A percentile compares a stretch with the other conserved stretches of the same genome.
phyloP scores from a whole-genome alignment of 148 eudicot genomes.

The Cornus florida region DNA sequence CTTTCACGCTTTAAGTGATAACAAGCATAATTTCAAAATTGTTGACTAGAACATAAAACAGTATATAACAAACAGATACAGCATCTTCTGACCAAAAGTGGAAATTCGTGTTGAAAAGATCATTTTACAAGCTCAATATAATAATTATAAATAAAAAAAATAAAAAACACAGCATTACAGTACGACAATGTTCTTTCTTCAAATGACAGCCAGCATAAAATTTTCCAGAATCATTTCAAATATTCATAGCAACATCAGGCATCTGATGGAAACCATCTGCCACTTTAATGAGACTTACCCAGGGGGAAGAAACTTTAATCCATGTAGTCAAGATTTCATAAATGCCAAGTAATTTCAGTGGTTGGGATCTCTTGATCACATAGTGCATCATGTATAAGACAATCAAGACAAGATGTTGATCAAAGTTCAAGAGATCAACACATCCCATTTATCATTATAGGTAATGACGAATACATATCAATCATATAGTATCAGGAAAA shows the following conservation, averaged over 20 bases:
- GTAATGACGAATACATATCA: neutral
- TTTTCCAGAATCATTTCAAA: neutral
- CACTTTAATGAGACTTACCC: neutral
- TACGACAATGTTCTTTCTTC: neutral
- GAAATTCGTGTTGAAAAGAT: neutral
- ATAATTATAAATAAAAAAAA: too few relatives aligned
- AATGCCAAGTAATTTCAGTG: neutral
- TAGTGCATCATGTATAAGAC: neutral
- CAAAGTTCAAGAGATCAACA: neutral
- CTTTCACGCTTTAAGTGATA: neutral
- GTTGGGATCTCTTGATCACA: neutral
- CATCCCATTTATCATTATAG: neutral
- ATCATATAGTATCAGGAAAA: neutral
- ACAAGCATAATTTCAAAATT: neutral
- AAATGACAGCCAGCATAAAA: too few relatives aligned
- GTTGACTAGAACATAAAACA: too few relatives aligned
- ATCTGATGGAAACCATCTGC: neutral
- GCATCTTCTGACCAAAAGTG: too few relatives aligned
- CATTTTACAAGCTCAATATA: neutral
- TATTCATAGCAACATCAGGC: neutral
- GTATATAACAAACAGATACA: too few relatives aligned
- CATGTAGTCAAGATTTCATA: neutral
- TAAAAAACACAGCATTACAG: too few relatives aligned
- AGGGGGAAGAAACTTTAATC: neutral
- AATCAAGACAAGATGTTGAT: neutral